Evolutionary conservation across 129 eudicot species (phyloP).

Genomic region (Heracleum sosnowskyi): DNA sequence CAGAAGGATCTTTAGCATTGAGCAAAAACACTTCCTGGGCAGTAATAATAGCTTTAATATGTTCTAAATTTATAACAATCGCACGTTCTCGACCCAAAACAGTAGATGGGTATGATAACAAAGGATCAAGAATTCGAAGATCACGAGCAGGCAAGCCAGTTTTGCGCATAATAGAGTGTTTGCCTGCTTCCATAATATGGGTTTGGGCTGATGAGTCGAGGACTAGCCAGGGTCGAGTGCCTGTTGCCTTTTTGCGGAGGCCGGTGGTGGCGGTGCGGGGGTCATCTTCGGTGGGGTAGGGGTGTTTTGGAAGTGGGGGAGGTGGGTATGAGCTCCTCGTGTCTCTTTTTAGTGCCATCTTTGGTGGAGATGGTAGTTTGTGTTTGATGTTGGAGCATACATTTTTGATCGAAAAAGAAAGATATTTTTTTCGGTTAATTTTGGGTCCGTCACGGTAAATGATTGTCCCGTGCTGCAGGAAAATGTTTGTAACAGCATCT

Average conservation of each 20-base stretch:
- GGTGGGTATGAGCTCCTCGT: neutral
- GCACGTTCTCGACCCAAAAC: conserved; percentile 80
- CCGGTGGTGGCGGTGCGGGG: neutral
- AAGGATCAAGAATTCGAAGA: conserved; percentile 82
- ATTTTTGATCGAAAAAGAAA: too few species aligned
- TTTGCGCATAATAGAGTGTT: conserved; percentile 87
- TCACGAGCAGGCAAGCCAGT: conserved; percentile 99
- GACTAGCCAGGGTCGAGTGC: conserved; percentile 60
- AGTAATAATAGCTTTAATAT: conserved; percentile 85
- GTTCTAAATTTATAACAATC: conserved; percentile 84
- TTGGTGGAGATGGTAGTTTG: neutral
- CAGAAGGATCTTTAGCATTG: conserved; percentile 72
- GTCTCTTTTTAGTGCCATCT: neutral
- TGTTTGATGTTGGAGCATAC: neutral
- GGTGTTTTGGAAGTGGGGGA: conserved; percentile 4
- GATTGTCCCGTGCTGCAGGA: too few species aligned
- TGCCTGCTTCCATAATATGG: conserved; percentile 68
- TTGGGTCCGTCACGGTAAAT: too few species aligned
- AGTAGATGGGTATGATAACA: conserved; percentile 81
- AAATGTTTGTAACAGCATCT: too few species aligned
- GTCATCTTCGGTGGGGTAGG: conserved; percentile 10
- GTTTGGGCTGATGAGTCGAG: conserved; percentile 52
- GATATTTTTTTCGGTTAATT: too few species aligned
- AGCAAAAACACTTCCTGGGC: conserved; percentile 74
- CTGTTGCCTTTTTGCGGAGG: conserved; percentile 56